Conservation (phyloP, 352 stramenopile genomes). For the Pythium chondricola region DNA sequence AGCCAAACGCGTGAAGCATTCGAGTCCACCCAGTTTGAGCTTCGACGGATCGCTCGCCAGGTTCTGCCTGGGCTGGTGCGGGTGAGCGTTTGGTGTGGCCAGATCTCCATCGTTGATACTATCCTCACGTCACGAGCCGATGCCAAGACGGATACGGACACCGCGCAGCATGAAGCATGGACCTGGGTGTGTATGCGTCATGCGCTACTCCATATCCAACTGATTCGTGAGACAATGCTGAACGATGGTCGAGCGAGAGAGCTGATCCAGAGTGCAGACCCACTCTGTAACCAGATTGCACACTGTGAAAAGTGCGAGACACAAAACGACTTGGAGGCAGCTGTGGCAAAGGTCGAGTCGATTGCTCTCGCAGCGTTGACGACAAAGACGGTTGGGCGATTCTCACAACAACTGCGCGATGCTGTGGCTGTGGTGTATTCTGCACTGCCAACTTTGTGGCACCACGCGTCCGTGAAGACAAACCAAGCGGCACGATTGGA, state of each 20-base stretch:
- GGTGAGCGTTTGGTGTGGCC: constrained; percentile 40
- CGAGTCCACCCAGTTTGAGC: constrained; percentile 53
- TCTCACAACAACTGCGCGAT: neutral
- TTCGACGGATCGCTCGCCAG: constrained; percentile 56
- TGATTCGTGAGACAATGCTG: neutral
- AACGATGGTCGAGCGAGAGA: no score
- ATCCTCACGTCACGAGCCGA: neutral
- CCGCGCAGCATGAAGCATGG: neutral
- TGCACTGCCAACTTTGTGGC: neutral
- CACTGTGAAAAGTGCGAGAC: no score
- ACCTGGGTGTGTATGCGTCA: constrained; percentile 8
- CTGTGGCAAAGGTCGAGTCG: neutral
- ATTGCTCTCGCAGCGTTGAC: neutral
- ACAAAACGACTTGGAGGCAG: neutral
- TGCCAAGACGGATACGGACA: neutral
- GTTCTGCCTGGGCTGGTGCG: constrained; percentile 46
- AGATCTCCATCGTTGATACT: constrained; percentile 20
- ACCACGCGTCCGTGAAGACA: no score
- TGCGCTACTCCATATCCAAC: constrained; percentile 1
- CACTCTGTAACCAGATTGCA: no score
- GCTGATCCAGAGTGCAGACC: no score
- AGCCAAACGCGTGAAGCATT: constrained; percentile 35
- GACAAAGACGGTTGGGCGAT: no score
- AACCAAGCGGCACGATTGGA: no score
- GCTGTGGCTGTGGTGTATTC: neutral